Evolutionary conservation across 1,284 basidiomycete species (phyloP), one percentile per base, ranked within the genome.

Genomic region (Ganoderma boninense): DNA sequence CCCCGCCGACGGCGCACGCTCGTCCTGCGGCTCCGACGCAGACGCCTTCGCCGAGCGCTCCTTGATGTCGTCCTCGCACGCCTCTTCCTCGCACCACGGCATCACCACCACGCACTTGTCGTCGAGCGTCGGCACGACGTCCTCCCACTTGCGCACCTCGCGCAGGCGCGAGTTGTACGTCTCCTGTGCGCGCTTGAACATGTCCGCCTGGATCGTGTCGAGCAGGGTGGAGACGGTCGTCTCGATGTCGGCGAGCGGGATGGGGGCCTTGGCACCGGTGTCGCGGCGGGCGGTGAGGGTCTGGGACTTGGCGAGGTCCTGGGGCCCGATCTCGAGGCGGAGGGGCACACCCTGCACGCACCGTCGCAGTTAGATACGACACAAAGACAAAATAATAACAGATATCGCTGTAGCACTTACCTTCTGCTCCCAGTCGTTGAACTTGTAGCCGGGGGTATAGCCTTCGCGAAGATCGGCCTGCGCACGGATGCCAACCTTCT

Each of bases 361-460:
- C 43, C 63, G 52, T 64, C 68, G 67, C 18, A 10, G 70, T 43
- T 35, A 49, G 49, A n/a, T 62, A 60, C 64, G 38, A 8, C 16
- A 14, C 26, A 7, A 43, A 57, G 32, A 13, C 29, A 56, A 32
- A 32, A 32, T 4, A 32, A 32, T 32, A 32, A 32, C 29, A 32
- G 68, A 52, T 59, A 11, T 29, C 62, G 56, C 20, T 66, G 20
- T 72, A 64, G 73, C 23, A 73, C 72, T 61, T 49, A 92, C 95
- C 89, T 97, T 96, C 84, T 98, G 93, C 86, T 99, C 98, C 97
- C 97, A 99, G 80, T 99, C 96, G 82, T 98, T 98, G 86, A 98
- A 99, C 85, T 99, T 99, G 87, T 93, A 99, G 59, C 97, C 97
- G 18, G 97, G 97, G 62, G 96, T 99, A 84, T 99, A 98, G 35